A percentile compares a stretch with the other conserved stretches of the same genome.
These are phyloP conservation scores for Pseudevernia furfuracea DNA, from an alignment of 495 filamentous ascomycete genomes.

Conservation along the genomic window DNA sequence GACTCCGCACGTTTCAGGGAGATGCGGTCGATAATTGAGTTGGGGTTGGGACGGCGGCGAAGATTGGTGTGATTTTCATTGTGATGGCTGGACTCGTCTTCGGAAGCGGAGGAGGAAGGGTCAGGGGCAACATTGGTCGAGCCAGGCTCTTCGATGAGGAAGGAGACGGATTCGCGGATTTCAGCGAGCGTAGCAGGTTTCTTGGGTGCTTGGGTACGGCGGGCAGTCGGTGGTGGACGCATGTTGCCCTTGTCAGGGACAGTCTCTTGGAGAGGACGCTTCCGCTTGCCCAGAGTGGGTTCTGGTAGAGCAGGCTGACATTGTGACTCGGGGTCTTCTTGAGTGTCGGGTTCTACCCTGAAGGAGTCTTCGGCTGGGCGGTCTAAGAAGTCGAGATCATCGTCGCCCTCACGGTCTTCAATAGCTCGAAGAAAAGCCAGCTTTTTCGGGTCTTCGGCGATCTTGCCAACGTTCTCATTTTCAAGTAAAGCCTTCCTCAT, in stretches of 20 bases:
- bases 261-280: slow-evolving; percentile 44
- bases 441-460: slow-evolving; percentile 86
- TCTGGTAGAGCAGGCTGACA: slow-evolving; percentile 30
- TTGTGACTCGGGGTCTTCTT: slow-evolving; percentile 43
- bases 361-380: slow-evolving; percentile 43
- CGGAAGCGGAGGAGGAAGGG: slow-evolving; percentile 32
- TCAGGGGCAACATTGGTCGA: slow-evolving; percentile 38
- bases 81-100: slow-evolving; percentile 32
- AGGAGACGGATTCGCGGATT: slow-evolving; percentile 70
- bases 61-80: slow-evolving; percentile 41
- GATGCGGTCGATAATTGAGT: slow-evolving; percentile 69
- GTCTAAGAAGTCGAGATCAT: slow-evolving; percentile 65
- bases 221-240: slow-evolving; percentile 54
- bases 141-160: slow-evolving; percentile 69
- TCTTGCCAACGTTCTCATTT: slow-evolving; percentile 84
- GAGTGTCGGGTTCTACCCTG: slow-evolving; percentile 23
- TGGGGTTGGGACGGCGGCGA: slow-evolving; percentile 35
- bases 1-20: slow-evolving; percentile 62
- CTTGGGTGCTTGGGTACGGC: slow-evolving; percentile 55
- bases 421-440: slow-evolving; percentile 82
- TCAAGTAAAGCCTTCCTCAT: slow-evolving; percentile 83
- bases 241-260: slow-evolving; percentile 39
- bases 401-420: slow-evolving; percentile 72
- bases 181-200: slow-evolving; percentile 65
- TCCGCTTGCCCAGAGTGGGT: slow-evolving; percentile 43